phyloP scores from a whole-genome alignment of 1,139 yeast genomes.

The Saccharomycopsis crataegensis region DNA sequence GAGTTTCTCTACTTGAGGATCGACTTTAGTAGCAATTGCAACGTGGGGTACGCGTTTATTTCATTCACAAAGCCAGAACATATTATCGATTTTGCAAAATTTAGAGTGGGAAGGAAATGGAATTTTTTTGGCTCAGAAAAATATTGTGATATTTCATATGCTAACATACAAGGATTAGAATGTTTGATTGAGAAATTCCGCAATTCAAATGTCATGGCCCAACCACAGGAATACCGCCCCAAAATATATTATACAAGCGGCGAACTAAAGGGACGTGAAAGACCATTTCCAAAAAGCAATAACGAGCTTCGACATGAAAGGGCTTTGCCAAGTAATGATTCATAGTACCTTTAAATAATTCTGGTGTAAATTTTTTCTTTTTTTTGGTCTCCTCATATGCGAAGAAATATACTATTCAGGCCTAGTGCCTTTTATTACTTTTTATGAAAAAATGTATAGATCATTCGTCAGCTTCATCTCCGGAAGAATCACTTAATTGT shows the following conservation, averaged over 20 bases:
- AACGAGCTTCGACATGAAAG: constrained; percentile 19
- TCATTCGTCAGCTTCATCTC: neutral
- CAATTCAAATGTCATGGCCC: constrained; percentile 42
- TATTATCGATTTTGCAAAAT: constrained; percentile 37
- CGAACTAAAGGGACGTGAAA: constrained; percentile 31
- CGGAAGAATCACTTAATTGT: constrained; percentile 23
- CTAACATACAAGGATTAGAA: constrained; percentile 42
- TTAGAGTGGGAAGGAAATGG: constrained; percentile 41
- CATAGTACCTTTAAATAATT: neutral
- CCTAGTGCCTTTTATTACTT: neutral
- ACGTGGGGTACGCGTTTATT: constrained; percentile 47
- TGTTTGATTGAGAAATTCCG: constrained; percentile 40
- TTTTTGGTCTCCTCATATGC: neutral
- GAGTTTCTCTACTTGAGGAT: constrained; percentile 48
- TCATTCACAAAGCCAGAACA: constrained; percentile 38
- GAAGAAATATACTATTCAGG: neutral
- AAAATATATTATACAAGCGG: constrained; percentile 35
- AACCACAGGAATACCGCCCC: constrained; percentile 38
- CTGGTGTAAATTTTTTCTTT: neutral
- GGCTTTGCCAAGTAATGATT: neutral
- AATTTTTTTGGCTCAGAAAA: constrained; percentile 40
- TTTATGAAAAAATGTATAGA: neutral
- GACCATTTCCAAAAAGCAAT: constrained; percentile 32
- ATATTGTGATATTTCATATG: constrained; percentile 42
- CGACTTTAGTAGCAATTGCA: constrained; percentile 43